Evolutionary conservation across 2,329 filamentous ascomycete genomes (phyloP).

Genomic region (Cladosporium sp.): DNA sequence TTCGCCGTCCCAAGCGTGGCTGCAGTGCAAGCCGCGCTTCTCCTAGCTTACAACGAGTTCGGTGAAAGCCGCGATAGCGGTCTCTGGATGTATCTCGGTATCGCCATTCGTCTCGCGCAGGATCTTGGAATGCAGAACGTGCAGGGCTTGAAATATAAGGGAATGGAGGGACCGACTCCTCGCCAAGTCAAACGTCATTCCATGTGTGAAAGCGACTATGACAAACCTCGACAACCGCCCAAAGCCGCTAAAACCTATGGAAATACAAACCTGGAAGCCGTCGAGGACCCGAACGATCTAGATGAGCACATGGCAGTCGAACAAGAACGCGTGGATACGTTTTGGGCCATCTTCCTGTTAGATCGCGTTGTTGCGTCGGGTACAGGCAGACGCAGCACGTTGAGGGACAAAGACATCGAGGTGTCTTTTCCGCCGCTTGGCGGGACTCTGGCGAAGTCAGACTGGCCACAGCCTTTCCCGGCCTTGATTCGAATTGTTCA

Average conservation of each 20-base stretch:
- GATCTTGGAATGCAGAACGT: constrained; percentile 77
- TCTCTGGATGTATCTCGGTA: constrained; percentile 88
- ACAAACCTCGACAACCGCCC: constrained; percentile 38
- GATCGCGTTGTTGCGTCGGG: constrained; percentile 85
- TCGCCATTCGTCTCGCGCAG: constrained; percentile 77
- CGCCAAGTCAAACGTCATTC: constrained; percentile 45
- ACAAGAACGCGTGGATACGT: constrained; percentile 77
- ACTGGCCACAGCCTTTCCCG: constrained; percentile 74
- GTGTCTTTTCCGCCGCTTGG: constrained; percentile 60
- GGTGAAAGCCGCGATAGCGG: constrained; percentile 84
- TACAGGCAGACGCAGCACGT: constrained; percentile 75
- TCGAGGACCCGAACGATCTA: constrained; percentile 28
- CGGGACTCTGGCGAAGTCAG: constrained; percentile 50
- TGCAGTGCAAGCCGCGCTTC: constrained; percentile 74
- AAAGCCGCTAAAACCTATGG: constrained; percentile 39
- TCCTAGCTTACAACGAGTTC: constrained; percentile 86
- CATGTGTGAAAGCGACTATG: constrained; percentile 8
- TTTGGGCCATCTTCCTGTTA: constrained; percentile 86
- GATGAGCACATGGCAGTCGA: constrained; percentile 59
- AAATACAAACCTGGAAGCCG: background rate
- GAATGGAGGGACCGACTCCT: constrained; percentile 51
- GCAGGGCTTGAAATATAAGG: constrained; percentile 62
- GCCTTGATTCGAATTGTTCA: constrained; percentile 79
- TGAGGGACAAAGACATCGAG: constrained; percentile 81
- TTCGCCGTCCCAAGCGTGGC: constrained; percentile 78